Percentiles rank a stretch among this genome's conserved stretches.
Evolutionary conservation across 1,284 basidiomycete genomes (phyloP).

Genomic region (Caloboletus inedulis): DNA sequence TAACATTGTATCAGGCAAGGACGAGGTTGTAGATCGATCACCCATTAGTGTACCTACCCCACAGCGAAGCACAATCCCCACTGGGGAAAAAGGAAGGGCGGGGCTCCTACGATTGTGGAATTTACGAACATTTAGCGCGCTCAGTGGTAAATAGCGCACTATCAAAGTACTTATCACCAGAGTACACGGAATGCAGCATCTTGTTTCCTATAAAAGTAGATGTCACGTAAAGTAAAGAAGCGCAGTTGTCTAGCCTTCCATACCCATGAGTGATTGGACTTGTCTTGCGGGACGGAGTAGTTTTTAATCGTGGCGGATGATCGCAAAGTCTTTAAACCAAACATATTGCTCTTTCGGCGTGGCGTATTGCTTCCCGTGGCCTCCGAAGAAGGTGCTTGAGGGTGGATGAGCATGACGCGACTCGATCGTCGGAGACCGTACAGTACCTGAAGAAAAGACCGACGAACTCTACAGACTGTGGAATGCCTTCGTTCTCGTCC

Average conservation of each 20-base stretch:
- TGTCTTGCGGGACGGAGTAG: background rate
- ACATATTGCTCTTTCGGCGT: conserved; percentile 68
- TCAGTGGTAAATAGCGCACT: too few relatives aligned
- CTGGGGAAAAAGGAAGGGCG: too few relatives aligned
- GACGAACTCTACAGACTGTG: conserved; percentile 47
- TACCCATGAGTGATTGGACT: background rate
- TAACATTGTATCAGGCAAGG: background rate
- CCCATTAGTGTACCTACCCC: background rate
- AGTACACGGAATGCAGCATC: background rate
- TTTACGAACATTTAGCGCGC: background rate
- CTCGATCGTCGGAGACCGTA: background rate
- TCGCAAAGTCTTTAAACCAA: conserved; percentile 69
- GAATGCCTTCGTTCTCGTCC: background rate
- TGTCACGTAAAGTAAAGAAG: background rate
- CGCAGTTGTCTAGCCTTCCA: background rate
- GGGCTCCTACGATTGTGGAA: too few relatives aligned
- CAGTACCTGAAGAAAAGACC: conserved; percentile 74
- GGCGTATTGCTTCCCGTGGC: conserved; percentile 60
- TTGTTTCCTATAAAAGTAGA: background rate
- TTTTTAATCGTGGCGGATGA: conserved; percentile 30
- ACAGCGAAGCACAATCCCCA: background rate
- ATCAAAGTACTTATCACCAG: background rate
- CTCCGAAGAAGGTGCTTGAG: conserved; percentile 75
- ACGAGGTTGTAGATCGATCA: background rate
- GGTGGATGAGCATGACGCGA: background rate